Base-by-base conservation (phyloP, 2,329 filamentous ascomycete genomes). In the Colletotrichum simmondsii region DNA sequence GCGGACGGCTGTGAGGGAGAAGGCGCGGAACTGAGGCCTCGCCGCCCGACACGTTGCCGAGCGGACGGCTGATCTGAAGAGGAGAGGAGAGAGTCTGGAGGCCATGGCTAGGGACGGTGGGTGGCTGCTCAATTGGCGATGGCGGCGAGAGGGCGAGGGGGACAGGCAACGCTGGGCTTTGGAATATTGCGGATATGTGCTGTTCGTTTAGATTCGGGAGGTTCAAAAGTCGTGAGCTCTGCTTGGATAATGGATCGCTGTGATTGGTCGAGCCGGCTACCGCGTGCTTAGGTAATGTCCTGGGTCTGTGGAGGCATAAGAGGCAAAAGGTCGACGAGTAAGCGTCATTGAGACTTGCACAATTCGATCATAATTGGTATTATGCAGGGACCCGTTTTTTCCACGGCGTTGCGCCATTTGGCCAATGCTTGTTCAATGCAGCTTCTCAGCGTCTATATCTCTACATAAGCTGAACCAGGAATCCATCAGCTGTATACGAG, bases 1-100 rank as follows among this genome's bases (percentile, higher is more conserved):
- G 78, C 89, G 88, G 82, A 90, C 87, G 76, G 92, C 86, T 80
- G 91, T 91, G 80, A 89, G 87, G 82, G 92, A 92, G 83, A 97
- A 92, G 75, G 92, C 87, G 81, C 95, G 92, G 83, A 88, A 90
- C 85, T 94, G 94, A 76, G 90, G 86, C 80, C 88, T 87, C 78
- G 90, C 87, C 79, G 90, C 85, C 83, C 90, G 89, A 73, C 71
- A 71, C 81, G 90, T 88, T 77, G 89, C 85, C 77, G 91, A 87
- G 80, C 93, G 91, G 78, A 90, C 86, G 81, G 89, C 90, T 79
- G 91, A 90, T 85, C 94, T 90, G 84, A 94, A 87, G 80, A 94
- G 84, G 81, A 92, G 89, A 60, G 94, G 93, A 74, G 92, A 89
- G 81, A 97, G 86, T 87, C 93, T 96, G 83, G 93, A 95, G 83